Evolutionary conservation across 1,139 yeast species (phyloP), one percentile per base, ranked within the genome.

Genomic region (Ogataea hybrid): DNA sequence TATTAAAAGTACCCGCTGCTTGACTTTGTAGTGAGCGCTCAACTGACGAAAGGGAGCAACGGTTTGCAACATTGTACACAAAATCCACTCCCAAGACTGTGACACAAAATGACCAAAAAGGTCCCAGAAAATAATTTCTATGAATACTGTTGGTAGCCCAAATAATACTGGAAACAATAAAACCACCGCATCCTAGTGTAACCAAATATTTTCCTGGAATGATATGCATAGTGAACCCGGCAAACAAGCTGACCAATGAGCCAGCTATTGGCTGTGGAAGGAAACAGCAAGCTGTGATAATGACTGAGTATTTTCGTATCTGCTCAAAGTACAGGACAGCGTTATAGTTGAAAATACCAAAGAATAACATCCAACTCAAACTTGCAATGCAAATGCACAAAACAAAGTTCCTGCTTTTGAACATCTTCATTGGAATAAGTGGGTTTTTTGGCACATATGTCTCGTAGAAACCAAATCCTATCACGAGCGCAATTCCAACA

Each of bases 1-100:
- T 71, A 47, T 71, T 70, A 49, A 71, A 70, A 4, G 71, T 62
- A 4, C 75, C 75, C 2, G 73, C 72, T 2, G 75, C 75, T 9
- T 73, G 58, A 30, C 71, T 64, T 43, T 70, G 74, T 28, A 66
- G 50, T 4, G 57, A 47, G 30, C 54, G 56, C 27, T 64, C 63
- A 12, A 71, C 73, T 0, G 72, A 60, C 4, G 69, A 63, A 23
- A 70, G 55, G 1, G 74, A 60, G 31, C 67, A 64, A 51, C 70
- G 56, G 43, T 69, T 71, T 21, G 67, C 62, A 15, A 71, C 69
- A 47, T 71, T 71, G 50, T 69, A 71, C 11, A 67, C 59, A 10
- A 71, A 47, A 50, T 71, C 77, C 0, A 74, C 75, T 1, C 76
- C 77, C n/a, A 70, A 39, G 28, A 69, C 74, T 0, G 64, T 54